Conservation (phyloP, 352 stramenopile species). For the Pythium angustatum region DNA sequence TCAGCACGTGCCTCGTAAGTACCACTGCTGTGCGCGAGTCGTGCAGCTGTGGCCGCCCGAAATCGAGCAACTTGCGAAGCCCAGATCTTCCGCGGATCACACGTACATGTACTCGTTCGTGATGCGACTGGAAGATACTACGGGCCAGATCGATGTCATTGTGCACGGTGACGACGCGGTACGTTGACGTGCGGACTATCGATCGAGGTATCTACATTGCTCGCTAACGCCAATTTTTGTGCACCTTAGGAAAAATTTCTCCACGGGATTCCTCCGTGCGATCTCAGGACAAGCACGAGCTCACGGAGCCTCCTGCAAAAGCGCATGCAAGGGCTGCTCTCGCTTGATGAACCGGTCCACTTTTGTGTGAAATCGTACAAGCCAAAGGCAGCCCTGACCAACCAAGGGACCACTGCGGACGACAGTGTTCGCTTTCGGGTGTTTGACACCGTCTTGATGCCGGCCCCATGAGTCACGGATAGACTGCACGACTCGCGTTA, state of each 20-base stretch:
- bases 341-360: slow-evolving; percentile 31
- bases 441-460: slow-evolving; percentile 59
- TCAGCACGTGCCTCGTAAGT: slow-evolving; percentile 54
- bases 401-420: slow-evolving; percentile 5
- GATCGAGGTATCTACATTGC: background rate
- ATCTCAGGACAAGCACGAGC: slow-evolving; percentile 52
- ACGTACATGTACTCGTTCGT: slow-evolving; percentile 75
- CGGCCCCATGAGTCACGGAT: background rate
- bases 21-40: slow-evolving; percentile 57
- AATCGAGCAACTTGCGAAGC: slow-evolving; percentile 54
- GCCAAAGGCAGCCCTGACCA: slow-evolving; percentile 22
- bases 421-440: slow-evolving; percentile 56
- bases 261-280: slow-evolving; percentile 66
- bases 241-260: slow-evolving; percentile 65
- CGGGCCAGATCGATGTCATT: slow-evolving; percentile 59
- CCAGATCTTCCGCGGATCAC: slow-evolving; percentile 21
- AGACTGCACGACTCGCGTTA: background rate
- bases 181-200: slow-evolving; percentile 7
- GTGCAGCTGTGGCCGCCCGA: slow-evolving; percentile 48
- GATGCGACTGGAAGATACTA: slow-evolving; percentile 51
- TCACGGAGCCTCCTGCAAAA: slow-evolving; percentile 57
- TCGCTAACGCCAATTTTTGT: background rate
- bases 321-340: slow-evolving; percentile 41
- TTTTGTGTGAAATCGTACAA: slow-evolving; percentile 79
- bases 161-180: slow-evolving; percentile 73